Evolutionary conservation across 306 rosid genomes (phyloP), one percentile per base, ranked within the genome.

Genomic region (Hylodesmum podocarpum): DNA sequence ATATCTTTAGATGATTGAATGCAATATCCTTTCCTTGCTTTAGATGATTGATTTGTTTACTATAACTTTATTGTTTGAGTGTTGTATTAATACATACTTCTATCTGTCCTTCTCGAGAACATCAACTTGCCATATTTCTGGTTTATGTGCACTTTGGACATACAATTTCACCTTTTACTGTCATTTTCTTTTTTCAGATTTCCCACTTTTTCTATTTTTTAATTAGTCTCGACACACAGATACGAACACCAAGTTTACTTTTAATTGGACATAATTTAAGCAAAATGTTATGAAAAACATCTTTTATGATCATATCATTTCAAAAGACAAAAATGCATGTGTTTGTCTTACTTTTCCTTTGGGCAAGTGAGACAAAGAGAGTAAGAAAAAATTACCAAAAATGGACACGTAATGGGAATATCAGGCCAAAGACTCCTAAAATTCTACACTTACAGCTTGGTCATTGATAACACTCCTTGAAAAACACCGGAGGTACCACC

Each of bases 401-500:
- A 19, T n/a, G 51, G 41, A 29, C 36, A n/a, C 13, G 28, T 24
- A 25, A 62, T 24, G 21, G 34, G 43, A 61, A 88, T 84, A 90
- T 81, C 67, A 83, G 84, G 85, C 72, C 78, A 78, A 70, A 89
- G 87, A 81, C 86, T 85, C 67, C 80, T 89, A 84, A 86, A 84
- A 53, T 78, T 78, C 62, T 47, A 46, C 81, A 84, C 97, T 86
- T 84, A 96, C 99, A 86, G 86, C 85, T 89, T 91, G 49, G 88
- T 87, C 98, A 96, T 92, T 82, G 98, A 96, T 66, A 96, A 80
- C 77, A 92, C 80, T 81, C 99, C 99, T 75, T 96, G 93, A 79
- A 96, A 90, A 82, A 96, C 89, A 55, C 98, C 99, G 37, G 98
- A 92, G 78, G 96, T 90, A 57, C 97, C 99, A 77, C 95, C 98